A percentile compares a stretch with the other conserved stretches of the same genome.
Conservation (phyloP, 225 moss, liverwort and hornwort genomes). For the Marchantia polymorpha region DNA sequence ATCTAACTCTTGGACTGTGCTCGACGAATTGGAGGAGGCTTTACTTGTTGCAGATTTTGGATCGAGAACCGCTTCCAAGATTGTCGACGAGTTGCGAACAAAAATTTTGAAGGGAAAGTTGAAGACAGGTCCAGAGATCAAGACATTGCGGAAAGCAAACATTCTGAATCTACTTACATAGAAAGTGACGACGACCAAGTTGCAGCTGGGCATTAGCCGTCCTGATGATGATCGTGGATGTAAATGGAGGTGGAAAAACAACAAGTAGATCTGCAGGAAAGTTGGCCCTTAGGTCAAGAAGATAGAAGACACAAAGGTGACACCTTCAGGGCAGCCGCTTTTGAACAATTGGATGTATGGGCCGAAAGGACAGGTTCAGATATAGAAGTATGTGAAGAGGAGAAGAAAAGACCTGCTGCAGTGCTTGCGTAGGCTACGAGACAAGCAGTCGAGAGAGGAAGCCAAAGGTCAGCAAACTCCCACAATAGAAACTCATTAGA, state of each 20-base stretch:
- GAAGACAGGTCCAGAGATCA: conserved; percentile 78
- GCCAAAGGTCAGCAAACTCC: conserved; percentile 44
- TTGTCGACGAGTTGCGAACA: conserved; percentile 75
- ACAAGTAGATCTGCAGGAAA: conserved; percentile 89
- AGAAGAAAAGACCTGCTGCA: conserved; percentile 80
- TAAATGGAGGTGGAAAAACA: conserved; percentile 98
- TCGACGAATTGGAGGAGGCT: conserved; percentile 95
- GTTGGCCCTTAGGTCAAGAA: conserved; percentile 89
- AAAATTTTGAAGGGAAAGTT: conserved; percentile 72
- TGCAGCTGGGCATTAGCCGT: conserved; percentile 81
- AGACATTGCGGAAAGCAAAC: conserved; percentile 69
- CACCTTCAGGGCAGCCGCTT: conserved; percentile 91
- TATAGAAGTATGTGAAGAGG: conserved; percentile 70
- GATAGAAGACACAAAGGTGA: conserved; percentile 84
- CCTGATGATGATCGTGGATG: conserved; percentile 91
- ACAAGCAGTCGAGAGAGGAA: conserved; percentile 57
- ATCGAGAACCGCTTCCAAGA: conserved; percentile 84
- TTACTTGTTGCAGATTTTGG: conserved; percentile 96
- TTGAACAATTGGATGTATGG: conserved; percentile 95
- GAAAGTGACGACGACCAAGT: conserved; percentile 66
- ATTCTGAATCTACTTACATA: conserved; percentile 76
- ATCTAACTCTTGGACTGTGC: conserved; percentile 70
- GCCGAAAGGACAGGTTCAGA: conserved; percentile 83
- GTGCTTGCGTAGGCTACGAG: conserved; percentile 83
- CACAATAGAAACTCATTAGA: conserved; percentile 58